These are phyloP conservation scores for Ogataea nitratoaversa DNA, from an alignment of 805 yeast species.

Conservation along the genomic window DNA sequence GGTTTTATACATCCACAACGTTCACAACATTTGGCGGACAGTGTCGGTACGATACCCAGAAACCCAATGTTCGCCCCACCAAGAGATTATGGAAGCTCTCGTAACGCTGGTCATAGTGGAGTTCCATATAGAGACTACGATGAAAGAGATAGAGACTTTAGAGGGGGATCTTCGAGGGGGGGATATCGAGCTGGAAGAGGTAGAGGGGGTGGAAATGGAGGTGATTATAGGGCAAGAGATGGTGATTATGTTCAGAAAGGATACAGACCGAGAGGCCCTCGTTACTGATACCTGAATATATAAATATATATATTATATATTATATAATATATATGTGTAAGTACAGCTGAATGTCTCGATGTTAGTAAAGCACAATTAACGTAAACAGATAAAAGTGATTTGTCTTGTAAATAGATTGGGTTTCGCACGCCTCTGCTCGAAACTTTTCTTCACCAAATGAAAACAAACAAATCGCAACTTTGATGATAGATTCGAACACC, in stretches of 20 bases:
- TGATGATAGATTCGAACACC: too few relatives aligned
- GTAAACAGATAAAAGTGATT: too few relatives aligned
- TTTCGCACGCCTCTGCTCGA: too few relatives aligned
- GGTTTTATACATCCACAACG: neutral
- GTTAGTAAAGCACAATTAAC: too few relatives aligned
- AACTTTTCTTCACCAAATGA: too few relatives aligned
- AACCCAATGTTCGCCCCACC: slow-evolving; percentile 20
- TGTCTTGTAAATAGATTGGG: too few relatives aligned
- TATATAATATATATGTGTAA: too few relatives aligned
- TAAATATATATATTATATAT: too few relatives aligned
- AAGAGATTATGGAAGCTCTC: neutral
- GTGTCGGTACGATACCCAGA: neutral
- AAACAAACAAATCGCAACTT: too few relatives aligned
- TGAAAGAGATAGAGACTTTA: slow-evolving; percentile 2
- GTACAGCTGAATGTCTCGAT: too few relatives aligned
- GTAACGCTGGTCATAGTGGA: neutral
- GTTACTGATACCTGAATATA: slow-evolving; percentile 5
- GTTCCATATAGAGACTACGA: neutral
- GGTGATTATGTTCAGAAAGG: neutral
- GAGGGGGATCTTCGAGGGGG: slow-evolving; percentile 1
- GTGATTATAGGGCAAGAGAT: slow-evolving; percentile 3
- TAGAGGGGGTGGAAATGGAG: slow-evolving; percentile 2
- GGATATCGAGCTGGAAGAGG: slow-evolving; percentile 10
- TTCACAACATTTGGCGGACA: neutral
- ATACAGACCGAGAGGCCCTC: slow-evolving; percentile 5